Evolutionary conservation across 148 eudicot species (phyloP).

Genomic region (Gaultheria prostrata): DNA sequence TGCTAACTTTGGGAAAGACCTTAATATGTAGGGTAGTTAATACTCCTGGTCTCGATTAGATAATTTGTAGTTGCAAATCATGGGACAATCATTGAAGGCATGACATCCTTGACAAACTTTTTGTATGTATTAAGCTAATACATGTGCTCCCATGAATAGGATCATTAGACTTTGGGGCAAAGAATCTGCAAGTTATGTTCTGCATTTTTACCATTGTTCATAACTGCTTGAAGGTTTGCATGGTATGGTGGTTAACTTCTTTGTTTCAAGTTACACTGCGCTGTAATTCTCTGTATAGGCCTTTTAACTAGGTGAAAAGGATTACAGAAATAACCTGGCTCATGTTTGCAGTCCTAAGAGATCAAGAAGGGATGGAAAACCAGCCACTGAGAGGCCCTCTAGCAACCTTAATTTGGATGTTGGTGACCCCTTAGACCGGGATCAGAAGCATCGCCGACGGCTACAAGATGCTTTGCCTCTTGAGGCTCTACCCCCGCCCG

Average conservation of each 20-base stretch:
- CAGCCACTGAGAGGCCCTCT: constrained; percentile 54
- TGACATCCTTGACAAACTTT: not conserved
- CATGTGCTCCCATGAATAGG: not conserved
- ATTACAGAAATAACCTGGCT: not conserved
- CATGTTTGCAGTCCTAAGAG: constrained; percentile 41
- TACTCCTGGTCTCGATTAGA: not conserved
- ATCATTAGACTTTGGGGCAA: not conserved
- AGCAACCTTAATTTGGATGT: constrained; percentile 32
- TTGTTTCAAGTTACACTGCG: not conserved
- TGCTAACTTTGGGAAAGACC: not conserved
- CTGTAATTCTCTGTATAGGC: not conserved
- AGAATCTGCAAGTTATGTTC: not conserved
- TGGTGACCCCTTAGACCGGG: constrained; percentile 42
- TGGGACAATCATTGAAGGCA: not conserved
- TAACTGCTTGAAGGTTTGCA: not conserved
- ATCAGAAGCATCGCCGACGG: constrained; percentile 48
- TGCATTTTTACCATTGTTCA: not conserved
- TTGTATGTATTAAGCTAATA: not conserved
- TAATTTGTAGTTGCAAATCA: not conserved
- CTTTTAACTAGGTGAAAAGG: not conserved
- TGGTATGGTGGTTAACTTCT: not conserved
- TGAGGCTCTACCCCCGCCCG: constrained; percentile 33
- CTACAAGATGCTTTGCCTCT: constrained; percentile 62
- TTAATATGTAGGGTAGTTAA: not conserved
- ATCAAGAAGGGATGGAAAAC: constrained; percentile 48